Percentiles rank a stretch among this genome's conserved stretches.
Conservation (phyloP, 495 filamentous ascomycete species). For the Penicillium parvum region DNA sequence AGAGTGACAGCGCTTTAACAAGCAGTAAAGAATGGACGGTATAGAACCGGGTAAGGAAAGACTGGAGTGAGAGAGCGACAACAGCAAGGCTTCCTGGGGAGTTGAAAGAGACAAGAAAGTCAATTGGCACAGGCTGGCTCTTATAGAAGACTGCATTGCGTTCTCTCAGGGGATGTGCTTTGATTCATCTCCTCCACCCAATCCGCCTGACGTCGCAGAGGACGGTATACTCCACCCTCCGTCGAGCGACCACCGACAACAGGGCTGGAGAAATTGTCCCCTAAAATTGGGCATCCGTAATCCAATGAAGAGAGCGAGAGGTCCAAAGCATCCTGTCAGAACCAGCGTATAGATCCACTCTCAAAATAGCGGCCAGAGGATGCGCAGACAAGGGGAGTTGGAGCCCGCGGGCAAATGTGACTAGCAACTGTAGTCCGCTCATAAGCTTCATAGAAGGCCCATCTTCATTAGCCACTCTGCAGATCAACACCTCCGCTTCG, state of each 20-base stretch:
- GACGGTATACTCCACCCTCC: conserved; percentile 9
- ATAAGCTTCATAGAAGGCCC: conserved; percentile 18
- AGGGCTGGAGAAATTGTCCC: background rate
- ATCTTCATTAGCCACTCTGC: conserved; percentile 23
- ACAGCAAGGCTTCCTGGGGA: too few relatives aligned
- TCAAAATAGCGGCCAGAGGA: conserved; percentile 1
- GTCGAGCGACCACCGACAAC: background rate
- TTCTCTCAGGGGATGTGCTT: conserved; percentile 2
- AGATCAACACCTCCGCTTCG: conserved; percentile 11
- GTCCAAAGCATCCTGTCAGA: conserved; percentile 6
- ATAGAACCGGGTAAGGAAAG: conserved; percentile 20
- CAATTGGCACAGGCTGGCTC: conserved; percentile 6
- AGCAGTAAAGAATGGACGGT: conserved; percentile 29
- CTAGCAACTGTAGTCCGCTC: conserved; percentile 7
- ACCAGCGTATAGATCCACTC: conserved; percentile 7
- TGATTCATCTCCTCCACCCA: background rate
- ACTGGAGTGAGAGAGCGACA: conserved; percentile 20
- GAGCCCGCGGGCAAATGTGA: background rate
- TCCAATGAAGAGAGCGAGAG: conserved; percentile 3
- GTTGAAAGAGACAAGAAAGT: conserved; percentile 13
- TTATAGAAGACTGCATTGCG: conserved; percentile 16
- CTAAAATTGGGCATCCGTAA: background rate
- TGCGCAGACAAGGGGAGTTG: conserved; percentile 5
- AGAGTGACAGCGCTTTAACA: conserved; percentile 17
- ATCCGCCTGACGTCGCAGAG: conserved; percentile 7